Conservation (phyloP, 2,329 filamentous ascomycete species). For the Leptographium radiaticola region DNA sequence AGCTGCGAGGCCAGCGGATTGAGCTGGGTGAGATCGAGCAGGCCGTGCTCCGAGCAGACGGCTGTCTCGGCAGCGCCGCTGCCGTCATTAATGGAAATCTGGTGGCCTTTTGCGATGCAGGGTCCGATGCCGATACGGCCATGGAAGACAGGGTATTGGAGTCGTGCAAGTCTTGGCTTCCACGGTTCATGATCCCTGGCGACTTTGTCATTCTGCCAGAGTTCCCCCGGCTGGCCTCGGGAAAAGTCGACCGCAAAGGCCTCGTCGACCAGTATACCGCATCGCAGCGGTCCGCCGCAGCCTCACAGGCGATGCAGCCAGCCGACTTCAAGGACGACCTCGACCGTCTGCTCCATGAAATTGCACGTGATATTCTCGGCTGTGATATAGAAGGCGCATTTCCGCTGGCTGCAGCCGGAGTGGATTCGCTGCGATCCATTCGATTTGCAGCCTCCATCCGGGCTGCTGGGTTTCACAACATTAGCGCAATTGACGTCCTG, state of each 20-base stretch:
- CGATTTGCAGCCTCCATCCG: slow-evolving; percentile 51
- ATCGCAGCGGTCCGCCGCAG: neutral
- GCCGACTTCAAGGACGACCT: slow-evolving; percentile 16
- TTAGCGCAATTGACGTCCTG: slow-evolving; percentile 50
- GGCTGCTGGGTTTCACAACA: slow-evolving; percentile 31
- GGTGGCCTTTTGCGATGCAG: slow-evolving; percentile 56
- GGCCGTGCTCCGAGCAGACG: slow-evolving; percentile 45
- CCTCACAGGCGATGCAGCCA: neutral
- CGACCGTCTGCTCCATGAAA: slow-evolving; percentile 21
- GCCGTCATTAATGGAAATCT: slow-evolving; percentile 54
- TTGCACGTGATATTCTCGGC: slow-evolving; percentile 17
- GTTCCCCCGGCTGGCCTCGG: slow-evolving; percentile 68
- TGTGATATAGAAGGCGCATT: slow-evolving; percentile 15
- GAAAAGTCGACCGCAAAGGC: slow-evolving; percentile 63
- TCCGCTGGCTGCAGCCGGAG: slow-evolving; percentile 19
- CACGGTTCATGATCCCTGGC: slow-evolving; percentile 69
- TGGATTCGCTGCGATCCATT: slow-evolving; percentile 30
- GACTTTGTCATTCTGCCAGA: slow-evolving; percentile 51
- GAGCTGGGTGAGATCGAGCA: slow-evolving; percentile 71
- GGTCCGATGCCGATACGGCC: slow-evolving; percentile 13
- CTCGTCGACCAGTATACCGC: slow-evolving; percentile 41
- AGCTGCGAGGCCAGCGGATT: slow-evolving; percentile 71
- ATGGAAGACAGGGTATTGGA: slow-evolving; percentile 33
- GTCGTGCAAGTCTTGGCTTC: slow-evolving; percentile 62
- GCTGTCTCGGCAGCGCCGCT: slow-evolving; percentile 53